Evolutionary conservation across 2,329 filamentous ascomycete genomes (phyloP).

Genomic region (Sporothrix dimorphospora): DNA sequence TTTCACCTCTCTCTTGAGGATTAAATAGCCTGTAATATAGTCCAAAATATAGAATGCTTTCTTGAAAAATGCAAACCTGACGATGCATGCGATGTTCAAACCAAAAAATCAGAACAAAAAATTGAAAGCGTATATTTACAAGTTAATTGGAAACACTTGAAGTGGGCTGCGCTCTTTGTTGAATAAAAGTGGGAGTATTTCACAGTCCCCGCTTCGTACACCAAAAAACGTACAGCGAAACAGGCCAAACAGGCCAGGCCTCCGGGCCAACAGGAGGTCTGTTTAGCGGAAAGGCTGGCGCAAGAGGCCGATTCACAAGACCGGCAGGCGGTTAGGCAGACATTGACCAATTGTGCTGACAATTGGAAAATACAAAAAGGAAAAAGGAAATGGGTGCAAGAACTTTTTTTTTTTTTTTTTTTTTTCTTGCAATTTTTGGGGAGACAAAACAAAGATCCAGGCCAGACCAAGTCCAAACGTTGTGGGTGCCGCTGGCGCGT

Average conservation of each 20-base stretch:
- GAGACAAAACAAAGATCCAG: too few relatives aligned
- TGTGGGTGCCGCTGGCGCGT: background rate
- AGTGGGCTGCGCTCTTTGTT: background rate
- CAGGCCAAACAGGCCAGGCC: background rate
- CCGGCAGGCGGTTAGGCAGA: conserved; percentile 6
- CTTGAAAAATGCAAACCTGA: background rate
- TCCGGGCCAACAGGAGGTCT: background rate
- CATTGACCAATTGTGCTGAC: background rate
- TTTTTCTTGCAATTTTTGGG: too few relatives aligned
- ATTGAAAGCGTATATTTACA: background rate
- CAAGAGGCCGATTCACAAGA: background rate
- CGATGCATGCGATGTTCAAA: background rate
- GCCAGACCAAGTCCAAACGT: too few relatives aligned
- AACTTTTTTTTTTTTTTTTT: too few relatives aligned
- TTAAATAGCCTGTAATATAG: background rate
- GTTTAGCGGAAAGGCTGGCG: conserved; percentile 20
- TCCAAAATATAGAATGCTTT: background rate
- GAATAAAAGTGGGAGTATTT: conserved; percentile 1
- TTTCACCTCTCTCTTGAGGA: background rate
- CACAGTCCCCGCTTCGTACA: background rate
- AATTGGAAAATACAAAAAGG: background rate
- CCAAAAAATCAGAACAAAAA: background rate
- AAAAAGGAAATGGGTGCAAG: background rate
- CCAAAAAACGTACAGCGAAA: background rate
- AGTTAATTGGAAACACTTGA: too few relatives aligned